Conservation (phyloP, 768 basidiomycete species). For the Tricholoma terreum region DNA sequence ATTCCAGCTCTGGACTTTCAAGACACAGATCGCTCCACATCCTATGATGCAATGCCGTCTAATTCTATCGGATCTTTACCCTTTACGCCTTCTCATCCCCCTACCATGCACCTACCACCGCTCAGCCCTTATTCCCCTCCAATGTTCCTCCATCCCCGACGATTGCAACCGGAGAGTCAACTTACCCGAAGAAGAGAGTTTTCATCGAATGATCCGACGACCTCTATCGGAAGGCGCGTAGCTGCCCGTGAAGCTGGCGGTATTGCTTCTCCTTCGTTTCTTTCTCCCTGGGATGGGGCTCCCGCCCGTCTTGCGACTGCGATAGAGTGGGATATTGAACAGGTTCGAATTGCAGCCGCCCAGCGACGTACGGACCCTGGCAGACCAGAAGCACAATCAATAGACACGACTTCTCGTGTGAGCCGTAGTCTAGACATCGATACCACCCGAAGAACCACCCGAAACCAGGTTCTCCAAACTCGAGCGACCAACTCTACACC, state of each 20-base stretch:
- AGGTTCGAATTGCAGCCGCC: conserved; percentile 14
- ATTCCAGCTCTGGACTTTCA: background rate
- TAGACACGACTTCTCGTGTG: conserved; percentile 10
- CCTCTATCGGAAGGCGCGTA: conserved; percentile 37
- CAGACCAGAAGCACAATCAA: conserved; percentile 10
- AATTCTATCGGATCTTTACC: background rate
- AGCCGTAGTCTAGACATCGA: conserved; percentile 20
- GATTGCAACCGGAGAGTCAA: conserved; percentile 24
- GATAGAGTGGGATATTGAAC: conserved; percentile 26
- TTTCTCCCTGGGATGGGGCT: conserved; percentile 9
- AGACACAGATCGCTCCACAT: background rate
- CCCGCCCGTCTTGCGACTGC: conserved; percentile 11
- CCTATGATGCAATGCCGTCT: background rate
- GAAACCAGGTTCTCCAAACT: conserved; percentile 6
- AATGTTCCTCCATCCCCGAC: conserved; percentile 16
- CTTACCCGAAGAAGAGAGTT: conserved; percentile 21
- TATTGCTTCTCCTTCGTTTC: conserved; percentile 7
- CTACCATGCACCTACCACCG: background rate
- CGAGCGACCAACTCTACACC: background rate
- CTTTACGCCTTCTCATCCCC: background rate
- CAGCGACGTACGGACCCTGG: conserved; percentile 25
- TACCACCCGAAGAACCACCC: conserved; percentile 5
- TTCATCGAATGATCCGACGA: conserved; percentile 33
- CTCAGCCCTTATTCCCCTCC: background rate
- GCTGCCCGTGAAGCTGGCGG: conserved; percentile 37